Evolutionary conservation across 140 eudicot genomes (phyloP).

Genomic region (Bidens hawaiensis): DNA sequence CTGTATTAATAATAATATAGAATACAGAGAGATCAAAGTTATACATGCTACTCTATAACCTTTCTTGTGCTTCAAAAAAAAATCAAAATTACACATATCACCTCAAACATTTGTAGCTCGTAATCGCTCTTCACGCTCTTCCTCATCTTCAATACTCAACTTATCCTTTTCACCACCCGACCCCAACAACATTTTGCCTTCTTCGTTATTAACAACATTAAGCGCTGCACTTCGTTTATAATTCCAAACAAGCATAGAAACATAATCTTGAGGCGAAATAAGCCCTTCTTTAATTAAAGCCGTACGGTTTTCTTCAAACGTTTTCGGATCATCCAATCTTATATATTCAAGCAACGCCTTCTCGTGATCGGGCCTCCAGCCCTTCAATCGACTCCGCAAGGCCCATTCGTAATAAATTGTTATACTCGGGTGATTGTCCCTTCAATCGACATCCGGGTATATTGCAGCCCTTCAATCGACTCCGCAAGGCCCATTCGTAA

Average conservation of each 20-base stretch:
- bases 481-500: conserved; percentile 94
- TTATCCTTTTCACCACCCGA: conserved; percentile 22
- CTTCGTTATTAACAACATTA: conserved; percentile 34
- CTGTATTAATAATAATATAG: neutral
- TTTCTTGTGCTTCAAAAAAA: conserved; percentile 16
- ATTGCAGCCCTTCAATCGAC: conserved; percentile 86
- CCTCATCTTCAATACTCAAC: conserved; percentile 36
- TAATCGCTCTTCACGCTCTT: conserved; percentile 33
- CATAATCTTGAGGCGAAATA: conserved; percentile 82
- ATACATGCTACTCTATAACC: conserved; percentile 29
- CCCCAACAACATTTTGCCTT: conserved; percentile 32
- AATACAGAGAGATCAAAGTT: conserved; percentile 14
- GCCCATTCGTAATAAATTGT: conserved; percentile 85
- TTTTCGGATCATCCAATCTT: conserved; percentile 59
- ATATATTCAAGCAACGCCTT: conserved; percentile 76
- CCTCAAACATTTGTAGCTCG: conserved; percentile 37
- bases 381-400: conserved; percentile 93
- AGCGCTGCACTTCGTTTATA: conserved; percentile 65
- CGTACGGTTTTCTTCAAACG: conserved; percentile 50
- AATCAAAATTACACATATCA: conserved; percentile 17
- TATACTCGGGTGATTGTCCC: conserved; percentile 82
- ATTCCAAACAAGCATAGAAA: conserved; percentile 96
- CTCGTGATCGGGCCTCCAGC: conserved; percentile 96
- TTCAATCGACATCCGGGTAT: conserved; percentile 80
- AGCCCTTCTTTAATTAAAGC: conserved; percentile 68